Conservation (phyloP, 75 land plant species). For the Ceratopteris richardii region DNA sequence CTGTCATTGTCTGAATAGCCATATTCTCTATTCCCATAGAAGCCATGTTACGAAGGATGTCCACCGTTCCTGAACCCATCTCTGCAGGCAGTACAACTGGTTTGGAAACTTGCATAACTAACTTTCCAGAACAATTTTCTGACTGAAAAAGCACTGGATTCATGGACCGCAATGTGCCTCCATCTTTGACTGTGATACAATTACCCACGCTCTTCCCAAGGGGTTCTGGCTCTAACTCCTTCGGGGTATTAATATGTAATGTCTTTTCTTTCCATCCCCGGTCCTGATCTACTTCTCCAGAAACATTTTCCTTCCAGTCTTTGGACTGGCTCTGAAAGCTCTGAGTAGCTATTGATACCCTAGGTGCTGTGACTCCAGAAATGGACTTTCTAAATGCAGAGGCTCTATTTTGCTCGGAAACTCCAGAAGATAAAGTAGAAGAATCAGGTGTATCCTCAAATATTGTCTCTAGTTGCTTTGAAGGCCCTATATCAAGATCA, state of each 20-base stretch:
- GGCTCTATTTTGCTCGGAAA: no score
- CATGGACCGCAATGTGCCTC: slow-evolving; percentile 23
- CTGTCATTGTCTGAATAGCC: slow-evolving; percentile 22
- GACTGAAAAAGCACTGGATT: slow-evolving; percentile 13
- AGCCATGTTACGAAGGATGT: slow-evolving; percentile 22
- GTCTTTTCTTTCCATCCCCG: slow-evolving; percentile 8
- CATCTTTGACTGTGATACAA: slow-evolving; percentile 16
- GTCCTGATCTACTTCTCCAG: slow-evolving; percentile 8
- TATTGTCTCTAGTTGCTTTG: neutral
- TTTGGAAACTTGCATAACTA: slow-evolving; percentile 29
- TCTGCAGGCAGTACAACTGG: slow-evolving; percentile 23
- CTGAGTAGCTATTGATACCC: neutral
- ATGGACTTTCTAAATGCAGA: no score
- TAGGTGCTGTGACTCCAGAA: neutral
- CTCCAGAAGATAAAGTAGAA: no score
- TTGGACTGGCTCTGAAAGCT: neutral
- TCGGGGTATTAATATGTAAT: neutral
- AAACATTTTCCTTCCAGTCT: slow-evolving; percentile 3
- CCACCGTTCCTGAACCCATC: slow-evolving; percentile 25
- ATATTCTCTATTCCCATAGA: slow-evolving; percentile 15
- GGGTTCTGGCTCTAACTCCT: slow-evolving; percentile 5
- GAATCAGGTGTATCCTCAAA: no score
- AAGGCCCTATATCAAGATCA: slow-evolving; percentile 25
- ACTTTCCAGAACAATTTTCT: slow-evolving; percentile 14
- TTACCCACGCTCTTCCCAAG: slow-evolving; percentile 16